These are phyloP conservation scores for Fusarium oligoseptatum DNA, from an alignment of 2,329 filamentous ascomycete genomes.

Conservation along the genomic window DNA sequence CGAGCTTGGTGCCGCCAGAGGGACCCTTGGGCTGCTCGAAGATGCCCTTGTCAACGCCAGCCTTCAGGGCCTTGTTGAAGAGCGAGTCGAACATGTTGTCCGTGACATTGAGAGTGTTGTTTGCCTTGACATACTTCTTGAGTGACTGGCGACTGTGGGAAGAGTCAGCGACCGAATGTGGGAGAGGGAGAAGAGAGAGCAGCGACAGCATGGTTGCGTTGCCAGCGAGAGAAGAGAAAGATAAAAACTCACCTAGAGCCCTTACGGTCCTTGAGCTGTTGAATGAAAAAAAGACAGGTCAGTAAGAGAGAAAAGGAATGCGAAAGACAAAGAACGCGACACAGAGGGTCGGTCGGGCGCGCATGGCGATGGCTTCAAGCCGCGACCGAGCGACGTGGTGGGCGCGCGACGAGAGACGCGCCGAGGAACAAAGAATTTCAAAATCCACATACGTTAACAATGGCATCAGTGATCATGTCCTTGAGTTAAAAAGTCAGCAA, in stretches of 20 bases:
- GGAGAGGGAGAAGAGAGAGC: background rate
- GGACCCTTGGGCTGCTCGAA: slow-evolving; percentile 93
- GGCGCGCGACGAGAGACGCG: slow-evolving; percentile 52
- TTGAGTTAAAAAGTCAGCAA: slow-evolving; percentile 46
- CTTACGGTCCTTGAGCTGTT: slow-evolving; percentile 73
- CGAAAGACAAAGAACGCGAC: slow-evolving; percentile 23
- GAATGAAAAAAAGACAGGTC: slow-evolving; percentile 50
- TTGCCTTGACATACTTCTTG: slow-evolving; percentile 72
- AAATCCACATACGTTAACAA: slow-evolving; percentile 66
- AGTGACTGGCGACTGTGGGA: slow-evolving; percentile 66
- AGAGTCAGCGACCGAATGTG: slow-evolving; percentile 26
- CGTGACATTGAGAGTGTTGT: slow-evolving; percentile 63
- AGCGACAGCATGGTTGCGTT: slow-evolving; percentile 21
- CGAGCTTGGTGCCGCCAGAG: slow-evolving; percentile 92
- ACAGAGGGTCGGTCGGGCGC: slow-evolving; percentile 17
- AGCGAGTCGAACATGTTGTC: slow-evolving; percentile 76
- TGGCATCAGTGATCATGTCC: slow-evolving; percentile 75
- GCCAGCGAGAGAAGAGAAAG: slow-evolving; percentile 3
- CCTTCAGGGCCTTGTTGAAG: slow-evolving; percentile 88
- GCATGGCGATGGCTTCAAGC: slow-evolving; percentile 42
- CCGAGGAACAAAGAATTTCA: slow-evolving; percentile 46
- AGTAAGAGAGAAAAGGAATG: slow-evolving; percentile 54
- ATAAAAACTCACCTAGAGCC: slow-evolving; percentile 60
- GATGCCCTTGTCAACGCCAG: slow-evolving; percentile 86
- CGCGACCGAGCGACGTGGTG: slow-evolving; percentile 35